phyloP scores from a whole-genome alignment of 2,329 filamentous ascomycete genomes.

The Pseudogymnoascus destructans region DNA sequence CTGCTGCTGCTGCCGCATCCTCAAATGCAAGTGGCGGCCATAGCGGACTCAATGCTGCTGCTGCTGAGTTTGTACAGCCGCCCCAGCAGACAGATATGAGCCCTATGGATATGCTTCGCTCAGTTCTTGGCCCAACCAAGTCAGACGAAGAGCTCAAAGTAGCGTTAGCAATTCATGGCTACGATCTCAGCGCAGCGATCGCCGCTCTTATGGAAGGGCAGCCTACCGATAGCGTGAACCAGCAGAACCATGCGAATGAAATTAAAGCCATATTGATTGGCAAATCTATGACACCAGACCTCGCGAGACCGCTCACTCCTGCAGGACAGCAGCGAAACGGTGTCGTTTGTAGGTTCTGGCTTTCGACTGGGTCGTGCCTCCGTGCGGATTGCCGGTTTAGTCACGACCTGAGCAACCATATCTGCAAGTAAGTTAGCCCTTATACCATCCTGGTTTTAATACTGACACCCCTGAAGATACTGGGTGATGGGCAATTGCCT shows the following conservation, averaged over 20 bases:
- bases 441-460: constrained; percentile 3
- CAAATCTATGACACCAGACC: constrained; percentile 70
- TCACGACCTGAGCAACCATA: constrained; percentile 85
- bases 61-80: constrained; percentile 61
- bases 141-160: constrained; percentile 90
- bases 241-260: constrained; percentile 37
- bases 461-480: constrained; percentile 39
- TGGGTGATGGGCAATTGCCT: constrained; percentile 95
- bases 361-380: constrained; percentile 89
- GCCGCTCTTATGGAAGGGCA: constrained; percentile 73
- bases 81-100: constrained; percentile 73
- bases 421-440: constrained; percentile 71
- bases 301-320: constrained; percentile 62
- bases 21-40: constrained; percentile 41
- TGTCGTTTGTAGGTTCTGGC: constrained; percentile 92
- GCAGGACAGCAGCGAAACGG: constrained; percentile 65
- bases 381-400: constrained; percentile 94
- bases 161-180: constrained; percentile 78
- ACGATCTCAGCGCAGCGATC: constrained; percentile 86
- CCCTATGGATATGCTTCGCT: constrained; percentile 93
- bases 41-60: constrained; percentile 63
- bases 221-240: constrained; percentile 35
- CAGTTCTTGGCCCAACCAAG: constrained; percentile 77
- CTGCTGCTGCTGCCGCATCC: constrained; percentile 66
- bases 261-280: constrained; percentile 64